These are phyloP conservation scores for Yamadazyma kitorensis DNA, from an alignment of 805 yeast species.

Conservation along the genomic window DNA sequence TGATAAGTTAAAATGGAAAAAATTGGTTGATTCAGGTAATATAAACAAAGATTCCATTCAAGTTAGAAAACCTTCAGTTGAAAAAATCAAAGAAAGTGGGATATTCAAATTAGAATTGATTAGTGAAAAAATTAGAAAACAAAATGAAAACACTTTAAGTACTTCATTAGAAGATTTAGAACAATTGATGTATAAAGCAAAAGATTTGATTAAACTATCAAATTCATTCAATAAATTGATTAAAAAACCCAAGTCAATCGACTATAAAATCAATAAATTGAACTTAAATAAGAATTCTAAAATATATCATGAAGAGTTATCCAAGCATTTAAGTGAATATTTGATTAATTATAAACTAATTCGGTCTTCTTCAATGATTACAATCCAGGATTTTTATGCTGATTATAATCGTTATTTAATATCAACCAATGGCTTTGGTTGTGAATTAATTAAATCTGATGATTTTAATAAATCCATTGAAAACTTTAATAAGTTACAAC, in stretches of 20 bases:
- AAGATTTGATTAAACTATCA: constrained; percentile 62
- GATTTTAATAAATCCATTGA: constrained; percentile 65
- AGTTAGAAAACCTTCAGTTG: constrained; percentile 4
- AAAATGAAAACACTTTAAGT: constrained; percentile 59
- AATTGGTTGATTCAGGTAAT: constrained; percentile 29
- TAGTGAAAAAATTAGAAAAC: constrained; percentile 52
- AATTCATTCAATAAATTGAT: constrained; percentile 32
- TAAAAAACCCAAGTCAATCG: constrained; percentile 10
- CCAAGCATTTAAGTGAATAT: constrained; percentile 79
- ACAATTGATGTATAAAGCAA: constrained; percentile 73
- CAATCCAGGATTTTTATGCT: constrained; percentile 42
- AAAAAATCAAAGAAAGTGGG: constrained; percentile 41
- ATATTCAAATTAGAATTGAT: constrained; percentile 65
- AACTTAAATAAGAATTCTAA: constrained; percentile 31
- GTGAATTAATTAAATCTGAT: constrained; percentile 64
- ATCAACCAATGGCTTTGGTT: constrained; percentile 45
- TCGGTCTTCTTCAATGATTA: constrained; percentile 33
- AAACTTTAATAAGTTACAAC: constrained; percentile 50
- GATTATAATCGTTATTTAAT: constrained; percentile 36
- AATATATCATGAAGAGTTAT: constrained; percentile 60
- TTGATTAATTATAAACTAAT: constrained; percentile 35
- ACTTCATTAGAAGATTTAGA: constrained; percentile 75
- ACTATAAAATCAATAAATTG: constrained; percentile 27
- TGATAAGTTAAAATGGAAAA: constrained; percentile 52
- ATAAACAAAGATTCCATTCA: constrained; percentile 38